Conservation (phyloP, 768 basidiomycete genomes). For the Leccinum sublutescens region DNA sequence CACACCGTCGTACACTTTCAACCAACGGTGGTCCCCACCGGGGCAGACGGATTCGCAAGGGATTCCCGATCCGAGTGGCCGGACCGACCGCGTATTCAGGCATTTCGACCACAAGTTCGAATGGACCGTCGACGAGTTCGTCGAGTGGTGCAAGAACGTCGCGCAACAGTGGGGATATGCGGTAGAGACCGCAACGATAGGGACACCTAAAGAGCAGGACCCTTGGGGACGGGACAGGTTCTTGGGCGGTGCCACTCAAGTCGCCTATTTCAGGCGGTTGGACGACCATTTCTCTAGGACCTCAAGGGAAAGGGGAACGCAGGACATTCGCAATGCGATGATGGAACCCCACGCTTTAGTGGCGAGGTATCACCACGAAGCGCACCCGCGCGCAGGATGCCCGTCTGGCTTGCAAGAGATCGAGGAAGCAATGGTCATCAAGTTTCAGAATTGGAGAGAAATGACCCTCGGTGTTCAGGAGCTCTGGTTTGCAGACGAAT, state of each 20-base stretch:
- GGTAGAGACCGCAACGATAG: constrained; percentile 59
- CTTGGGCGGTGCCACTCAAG: constrained; percentile 65
- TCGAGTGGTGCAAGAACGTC: constrained; percentile 51
- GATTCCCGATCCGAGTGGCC: constrained; percentile 69
- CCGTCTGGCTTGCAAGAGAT: constrained; percentile 48
- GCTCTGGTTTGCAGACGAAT: constrained; percentile 45
- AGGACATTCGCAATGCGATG: constrained; percentile 3
- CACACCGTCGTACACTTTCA: constrained; percentile 85
- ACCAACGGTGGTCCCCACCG: constrained; percentile 67
- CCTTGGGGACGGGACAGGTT: constrained; percentile 68
- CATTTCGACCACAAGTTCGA: constrained; percentile 89
- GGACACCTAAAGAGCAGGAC: constrained; percentile 57
- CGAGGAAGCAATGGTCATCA: constrained; percentile 44
- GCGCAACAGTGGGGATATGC: constrained; percentile 73
- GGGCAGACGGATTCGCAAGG: constrained; percentile 45
- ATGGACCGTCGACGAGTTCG: constrained; percentile 79
- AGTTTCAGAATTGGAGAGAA: constrained; percentile 46
- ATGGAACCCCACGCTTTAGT: constrained; percentile 45
- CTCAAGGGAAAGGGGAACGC: constrained; percentile 26
- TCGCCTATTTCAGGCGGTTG: constrained; percentile 57
- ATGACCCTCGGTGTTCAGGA: constrained; percentile 43
- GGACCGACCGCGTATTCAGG: constrained; percentile 73
- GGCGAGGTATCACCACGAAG: constrained; percentile 45
- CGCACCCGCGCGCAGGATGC: constrained; percentile 47
- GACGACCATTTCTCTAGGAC: constrained; percentile 35